These are phyloP conservation scores for Russula dissimulans DNA, from an alignment of 768 basidiomycete species.

Conservation along the genomic window DNA sequence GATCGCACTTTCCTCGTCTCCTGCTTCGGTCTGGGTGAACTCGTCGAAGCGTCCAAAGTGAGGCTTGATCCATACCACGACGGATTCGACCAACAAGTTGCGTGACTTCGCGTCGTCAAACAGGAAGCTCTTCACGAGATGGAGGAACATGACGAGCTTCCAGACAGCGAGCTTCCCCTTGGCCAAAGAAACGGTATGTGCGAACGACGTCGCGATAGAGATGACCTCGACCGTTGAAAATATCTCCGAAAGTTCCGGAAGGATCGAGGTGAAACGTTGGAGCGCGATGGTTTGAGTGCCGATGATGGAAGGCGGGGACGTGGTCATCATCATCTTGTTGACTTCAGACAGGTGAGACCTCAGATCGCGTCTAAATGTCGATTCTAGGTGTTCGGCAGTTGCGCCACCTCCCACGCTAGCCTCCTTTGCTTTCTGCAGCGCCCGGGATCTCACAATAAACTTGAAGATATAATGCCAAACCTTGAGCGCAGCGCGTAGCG, in stretches of 20 bases:
- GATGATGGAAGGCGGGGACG: constrained; percentile 76
- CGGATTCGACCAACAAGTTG: constrained; percentile 70
- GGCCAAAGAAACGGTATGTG: constrained; percentile 64
- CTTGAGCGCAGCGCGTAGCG: constrained; percentile 81
- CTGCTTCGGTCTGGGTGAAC: constrained; percentile 49
- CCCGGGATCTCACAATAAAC: constrained; percentile 84
- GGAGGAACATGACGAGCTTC: constrained; percentile 90
- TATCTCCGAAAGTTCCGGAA: constrained; percentile 79
- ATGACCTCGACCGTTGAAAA: constrained; percentile 79
- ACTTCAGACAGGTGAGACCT: constrained; percentile 68
- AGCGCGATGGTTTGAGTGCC: constrained; percentile 93
- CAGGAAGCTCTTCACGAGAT: constrained; percentile 80
- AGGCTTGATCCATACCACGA: constrained; percentile 91
- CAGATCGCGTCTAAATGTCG: constrained; percentile 76
- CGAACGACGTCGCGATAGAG: constrained; percentile 77
- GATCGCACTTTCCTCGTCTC: constrained; percentile 54
- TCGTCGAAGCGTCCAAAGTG: constrained; percentile 91
- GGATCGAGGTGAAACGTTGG: constrained; percentile 85
- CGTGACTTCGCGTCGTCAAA: constrained; percentile 80
- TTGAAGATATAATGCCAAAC: constrained; percentile 97
- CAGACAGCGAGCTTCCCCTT: constrained; percentile 88
- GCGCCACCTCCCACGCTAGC: constrained; percentile 69
- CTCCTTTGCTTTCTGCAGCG: constrained; percentile 77
- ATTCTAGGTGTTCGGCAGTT: constrained; percentile 79
- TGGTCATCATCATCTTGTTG: constrained; percentile 80